phyloP scores from a whole-genome alignment of 202 grass and related monocot genomes.

The Tripidium arundinaceum region DNA sequence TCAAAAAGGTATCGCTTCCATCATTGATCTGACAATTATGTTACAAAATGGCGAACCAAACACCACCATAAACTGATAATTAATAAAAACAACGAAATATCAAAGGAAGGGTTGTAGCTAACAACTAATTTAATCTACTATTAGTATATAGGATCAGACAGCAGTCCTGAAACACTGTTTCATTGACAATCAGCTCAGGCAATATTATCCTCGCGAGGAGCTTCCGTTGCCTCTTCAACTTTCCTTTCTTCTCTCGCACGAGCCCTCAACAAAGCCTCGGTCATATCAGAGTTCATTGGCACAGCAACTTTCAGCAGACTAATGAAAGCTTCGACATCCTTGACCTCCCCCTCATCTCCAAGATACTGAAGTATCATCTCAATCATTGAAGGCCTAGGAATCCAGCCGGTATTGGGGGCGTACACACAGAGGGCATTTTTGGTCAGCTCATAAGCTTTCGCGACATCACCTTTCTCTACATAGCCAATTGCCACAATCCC shows the following conservation, averaged over 20 bases:
- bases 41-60: background rate
- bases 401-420: conserved; percentile 50
- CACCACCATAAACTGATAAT: background rate
- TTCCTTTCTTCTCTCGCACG: conserved; percentile 45
- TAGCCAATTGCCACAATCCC: conserved; percentile 65
- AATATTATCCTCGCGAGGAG: background rate
- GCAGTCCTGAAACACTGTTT: background rate
- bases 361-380: conserved; percentile 64
- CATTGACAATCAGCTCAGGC: background rate
- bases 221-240: conserved; percentile 20
- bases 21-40: background rate
- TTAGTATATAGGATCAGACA: background rate
- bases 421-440: conserved; percentile 65
- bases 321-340: conserved; percentile 65
- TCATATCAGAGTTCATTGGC: conserved; percentile 57
- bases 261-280: conserved; percentile 50
- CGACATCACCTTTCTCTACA: conserved; percentile 42
- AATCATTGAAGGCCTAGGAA: conserved; percentile 44
- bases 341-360: conserved; percentile 38
- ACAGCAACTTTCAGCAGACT: conserved; percentile 58
- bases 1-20: background rate
- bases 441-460: conserved; percentile 62
- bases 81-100: background rate
- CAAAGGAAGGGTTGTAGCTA: background rate
- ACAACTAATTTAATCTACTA: background rate